Base-by-base conservation (phyloP, 257 asterid genomes). In the Cynanchum wilfordii region DNA sequence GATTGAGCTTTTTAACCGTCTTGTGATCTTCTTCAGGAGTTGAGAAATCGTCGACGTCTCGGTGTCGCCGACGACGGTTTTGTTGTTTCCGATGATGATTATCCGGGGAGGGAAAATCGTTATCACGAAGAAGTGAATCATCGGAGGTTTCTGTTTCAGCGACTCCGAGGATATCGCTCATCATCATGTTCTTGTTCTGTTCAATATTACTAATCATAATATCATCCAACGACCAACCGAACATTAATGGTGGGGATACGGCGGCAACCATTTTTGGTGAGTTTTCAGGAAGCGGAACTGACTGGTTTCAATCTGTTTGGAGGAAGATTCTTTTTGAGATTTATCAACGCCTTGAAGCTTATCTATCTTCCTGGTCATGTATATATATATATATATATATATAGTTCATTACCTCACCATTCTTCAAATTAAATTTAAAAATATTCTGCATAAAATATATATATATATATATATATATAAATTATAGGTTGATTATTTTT, bases 1-100 rank as follows among this genome's bases (percentile, higher is more conserved):
- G 97, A 77, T 87, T 84, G 51, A 87, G 79, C 83, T 88, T 89
- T 87, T 85, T 89, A 3, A 69, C 82, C 40, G 7, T 72, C 66
- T 52, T 70, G 38, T 57, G 7, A 10, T 62, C 63, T n/a, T 62
- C 63, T 5, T 33, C 70, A 27, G 25, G 66, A 25, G 15, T 6
- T 13, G 68, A 15, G 63, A 36, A 36, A 10, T 13, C 17, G 9
- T 9, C 17, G 79, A 15, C 13, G 0, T 56, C 73, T 5, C 17
- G 74, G 15, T 20, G 1, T 44, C 73, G 10, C 30, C 69, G 11
- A 8, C 38, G 36, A 19, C n/a, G 52, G 54, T 16, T 24, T 24
- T 56, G 15, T 42, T 56, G 74, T 59, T 42, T 42, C 47, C 47
- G 47, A 42, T 33, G 38, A 33, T 33, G 3, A 30, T 67, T 57